A percentile compares a stretch with the other conserved stretches of the same genome.
phyloP scores from a whole-genome alignment of 805 yeast genomes.

The Wickerhamiella siamensis region DNA sequence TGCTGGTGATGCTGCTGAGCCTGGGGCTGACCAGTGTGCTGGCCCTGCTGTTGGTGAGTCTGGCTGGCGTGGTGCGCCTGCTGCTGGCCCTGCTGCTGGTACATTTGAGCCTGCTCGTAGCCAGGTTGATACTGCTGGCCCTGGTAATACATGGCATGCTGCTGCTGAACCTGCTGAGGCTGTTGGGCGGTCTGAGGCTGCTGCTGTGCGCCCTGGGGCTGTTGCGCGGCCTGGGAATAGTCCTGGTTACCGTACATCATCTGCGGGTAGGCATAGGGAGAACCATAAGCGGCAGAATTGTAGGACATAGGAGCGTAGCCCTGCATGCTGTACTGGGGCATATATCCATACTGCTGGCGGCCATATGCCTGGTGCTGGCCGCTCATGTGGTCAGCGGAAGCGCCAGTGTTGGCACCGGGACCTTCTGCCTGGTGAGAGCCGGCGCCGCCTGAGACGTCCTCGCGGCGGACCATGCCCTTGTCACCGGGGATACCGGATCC shows the following conservation, averaged over 20 bases:
- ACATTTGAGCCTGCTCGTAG: constrained; percentile 1
- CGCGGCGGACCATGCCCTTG: not conserved
- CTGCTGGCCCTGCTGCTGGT: not conserved
- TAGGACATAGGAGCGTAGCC: constrained; percentile 6
- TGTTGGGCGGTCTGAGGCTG: not conserved
- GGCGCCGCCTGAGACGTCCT: not conserved
- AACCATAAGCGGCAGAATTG: constrained; percentile 1
- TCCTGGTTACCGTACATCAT: constrained; percentile 9
- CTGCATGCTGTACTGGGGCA: constrained; percentile 8
- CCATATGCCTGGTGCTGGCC: constrained; percentile 1
- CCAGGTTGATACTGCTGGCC: constrained; percentile 1
- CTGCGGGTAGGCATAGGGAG: constrained; percentile 6
- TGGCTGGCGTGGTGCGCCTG: not conserved
- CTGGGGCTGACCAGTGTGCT: not conserved
- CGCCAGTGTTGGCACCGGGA: not conserved
- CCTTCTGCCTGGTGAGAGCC: not conserved
- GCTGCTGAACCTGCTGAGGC: constrained; percentile 5
- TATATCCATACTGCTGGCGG: constrained; percentile 3
- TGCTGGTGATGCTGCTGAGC: constrained; percentile 2
- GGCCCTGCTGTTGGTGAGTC: not conserved
- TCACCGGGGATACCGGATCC: not conserved
- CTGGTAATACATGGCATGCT: constrained; percentile 2
- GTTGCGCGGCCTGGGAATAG: not conserved
- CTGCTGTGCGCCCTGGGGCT: constrained; percentile 2
- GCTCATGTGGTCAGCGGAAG: not conserved